These are phyloP conservation scores for Camellia oleifera DNA, from an alignment of 179 eudicot genomes.

Conservation along the genomic window DNA sequence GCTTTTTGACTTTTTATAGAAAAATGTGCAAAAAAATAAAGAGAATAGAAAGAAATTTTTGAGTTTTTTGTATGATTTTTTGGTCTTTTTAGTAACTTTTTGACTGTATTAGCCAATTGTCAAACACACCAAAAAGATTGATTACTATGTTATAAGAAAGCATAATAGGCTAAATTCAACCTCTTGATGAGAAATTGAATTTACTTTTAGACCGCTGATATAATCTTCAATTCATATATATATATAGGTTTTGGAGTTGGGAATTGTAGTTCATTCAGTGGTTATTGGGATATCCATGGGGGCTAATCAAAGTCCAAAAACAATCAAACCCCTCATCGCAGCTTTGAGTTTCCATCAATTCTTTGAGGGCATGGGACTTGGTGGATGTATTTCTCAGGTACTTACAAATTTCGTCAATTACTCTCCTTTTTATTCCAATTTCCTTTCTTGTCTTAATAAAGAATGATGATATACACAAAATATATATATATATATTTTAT, in stretches of 20 bases:
- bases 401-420: neutral
- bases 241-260: constrained; percentile 18
- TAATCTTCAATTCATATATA: neutral
- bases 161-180: neutral
- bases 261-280: constrained; percentile 19
- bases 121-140: neutral
- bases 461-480: too few relatives aligned
- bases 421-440: neutral
- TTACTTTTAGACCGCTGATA: neutral
- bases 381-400: constrained; percentile 17
- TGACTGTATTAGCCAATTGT: too few relatives aligned
- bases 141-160: neutral
- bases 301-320: constrained; percentile 10
- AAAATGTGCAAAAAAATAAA: too few relatives aligned
- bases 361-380: constrained; percentile 17
- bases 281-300: constrained; percentile 17
- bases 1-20: too few relatives aligned
- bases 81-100: too few relatives aligned
- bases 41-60: too few relatives aligned
- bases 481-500: too few relatives aligned
- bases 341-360: constrained; percentile 22
- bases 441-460: too few relatives aligned
- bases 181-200: neutral
- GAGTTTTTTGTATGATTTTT: too few relatives aligned
- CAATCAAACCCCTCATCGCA: constrained; percentile 17